Base-by-base conservation (phyloP, 1,284 basidiomycete species). In the Sparassis latifolia region DNA sequence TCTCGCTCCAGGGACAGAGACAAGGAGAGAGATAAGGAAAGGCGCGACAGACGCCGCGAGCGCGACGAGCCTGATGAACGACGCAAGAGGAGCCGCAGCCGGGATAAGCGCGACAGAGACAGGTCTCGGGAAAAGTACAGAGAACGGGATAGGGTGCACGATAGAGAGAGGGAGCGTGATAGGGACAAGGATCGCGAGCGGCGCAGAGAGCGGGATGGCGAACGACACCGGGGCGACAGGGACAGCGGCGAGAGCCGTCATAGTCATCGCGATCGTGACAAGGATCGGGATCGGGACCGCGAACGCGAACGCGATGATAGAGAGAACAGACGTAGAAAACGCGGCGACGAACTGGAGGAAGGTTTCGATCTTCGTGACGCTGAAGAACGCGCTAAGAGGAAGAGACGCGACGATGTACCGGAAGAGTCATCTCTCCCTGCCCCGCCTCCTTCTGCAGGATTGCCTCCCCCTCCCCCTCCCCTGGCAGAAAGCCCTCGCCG, bases 371-470 rank as follows among this genome's bases (percentile, higher is more conserved):
- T 66, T 40, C 65, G 63, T 6, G 74, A 79, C 48, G 62, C 66
- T 37, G 78, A 74, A 39, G 78, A 81, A 38, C 76, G 78, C 45
- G 64, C 66, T 39, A 86, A 86, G 61, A 75, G 80, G 59, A 82
- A 78, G 62, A 72, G 77, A 44, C 74, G 76, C 48, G 79, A 82
- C 44, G 71, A 69, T 47, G 69, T 71, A 44, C 66, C 69, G 37
- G 73, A 71, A 28, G 65, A 65, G 28, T 60, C 60, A 5, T 57
- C 56, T 46, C 54, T 60, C 47, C 61, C 59, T 42, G 56, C 66
- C 27, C 73, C 75, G 33, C 72, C 76, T 42, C 67, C 72, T 20
- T 69, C 76, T 49, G 68, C 66, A 47, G 67, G 64, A n/a, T 55
- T 66, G n/a, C 66, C 64, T 43, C 58, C 66, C 33, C 66, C 69